Conservation (phyloP, 139 green algal species). For the Coccomyxa sp. region DNA sequence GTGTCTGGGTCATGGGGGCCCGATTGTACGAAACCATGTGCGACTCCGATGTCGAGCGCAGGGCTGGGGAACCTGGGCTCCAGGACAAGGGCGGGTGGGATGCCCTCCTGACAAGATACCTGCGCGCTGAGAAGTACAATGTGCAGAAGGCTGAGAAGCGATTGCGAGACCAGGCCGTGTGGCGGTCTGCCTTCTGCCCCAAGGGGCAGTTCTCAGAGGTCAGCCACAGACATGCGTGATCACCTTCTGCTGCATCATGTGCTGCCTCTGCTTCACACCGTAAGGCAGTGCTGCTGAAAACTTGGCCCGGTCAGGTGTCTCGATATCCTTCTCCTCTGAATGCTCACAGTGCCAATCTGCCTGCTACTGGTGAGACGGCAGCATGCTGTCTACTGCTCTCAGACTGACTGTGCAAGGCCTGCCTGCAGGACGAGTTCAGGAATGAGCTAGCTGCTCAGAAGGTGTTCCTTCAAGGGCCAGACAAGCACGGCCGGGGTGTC, state of each 20-base stretch:
- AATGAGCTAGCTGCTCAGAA: conserved; percentile 38
- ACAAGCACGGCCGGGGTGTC: conserved; percentile 6
- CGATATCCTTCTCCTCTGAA: no score
- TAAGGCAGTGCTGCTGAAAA: no score
- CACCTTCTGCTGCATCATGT: no score
- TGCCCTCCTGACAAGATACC: not conserved
- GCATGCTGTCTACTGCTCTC: not conserved
- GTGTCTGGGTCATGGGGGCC: no score
- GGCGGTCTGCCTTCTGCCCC: not conserved
- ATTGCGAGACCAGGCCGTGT: not conserved
- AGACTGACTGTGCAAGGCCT: no score
- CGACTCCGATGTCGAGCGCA: not conserved
- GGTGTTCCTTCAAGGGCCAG: conserved; percentile 35
- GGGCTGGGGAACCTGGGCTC: not conserved
- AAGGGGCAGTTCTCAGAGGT: not conserved
- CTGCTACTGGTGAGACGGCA: not conserved
- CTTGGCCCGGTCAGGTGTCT: no score
- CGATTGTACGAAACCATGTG: no score
- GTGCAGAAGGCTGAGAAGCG: not conserved
- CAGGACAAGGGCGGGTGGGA: not conserved
- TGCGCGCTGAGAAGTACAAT: not conserved
- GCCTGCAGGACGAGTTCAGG: conserved; percentile 21
- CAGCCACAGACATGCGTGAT: no score
- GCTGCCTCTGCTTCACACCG: no score
- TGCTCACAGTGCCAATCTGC: no score